Evolutionary conservation across 2,329 filamentous ascomycete genomes (phyloP), one percentile per base, ranked within the genome.

Genomic region (Trichoderma arundinaceum): DNA sequence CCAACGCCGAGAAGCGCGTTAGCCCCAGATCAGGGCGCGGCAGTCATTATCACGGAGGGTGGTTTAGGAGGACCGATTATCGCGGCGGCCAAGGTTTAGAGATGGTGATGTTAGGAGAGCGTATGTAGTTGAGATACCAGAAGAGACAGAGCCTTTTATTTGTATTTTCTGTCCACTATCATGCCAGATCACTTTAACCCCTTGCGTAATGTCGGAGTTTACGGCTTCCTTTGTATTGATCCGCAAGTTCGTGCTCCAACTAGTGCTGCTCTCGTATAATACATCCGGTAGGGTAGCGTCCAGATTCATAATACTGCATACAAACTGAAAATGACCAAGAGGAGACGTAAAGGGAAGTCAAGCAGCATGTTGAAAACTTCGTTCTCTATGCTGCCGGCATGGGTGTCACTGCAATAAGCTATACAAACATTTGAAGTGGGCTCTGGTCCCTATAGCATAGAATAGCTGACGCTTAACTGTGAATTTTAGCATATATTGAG

Each of bases 11-110:
- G 59, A 44, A 53, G 59, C n/a, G 22, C 46, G 7, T 33, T 62
- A 28, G 59, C 15, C 7, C 38, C 59, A 8, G 59, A 62, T 44
- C 59, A 62, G 35, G 59, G 59, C 7, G 59, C 59, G 7, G 59
- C 39, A 22, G 35, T 62, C 17, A 62, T 53, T 12, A 52, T 62
- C 48, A 62, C 59, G 12, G 59, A 62, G 48, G 59, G 59, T 12
- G 59, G 59, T 5, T 17, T 62, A 19, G 59, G 59, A 44, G 59
- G 59, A 12, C 59, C 59, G 22, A 62, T 62, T 35, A 22, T 62
- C n/a, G 59, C 59, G 17, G 59, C 48, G 12, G 35, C 59, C 48
- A 62, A 62, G 59, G 43, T 62, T 28, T 62, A 53, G 28, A 22
- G 10, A 22, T n/a, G 41, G 10, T 48, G 32, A 59, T 59, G n/a